These are phyloP conservation scores for Echinosophora koreensis DNA, from an alignment of 306 rosid genomes.

Conservation along the genomic window DNA sequence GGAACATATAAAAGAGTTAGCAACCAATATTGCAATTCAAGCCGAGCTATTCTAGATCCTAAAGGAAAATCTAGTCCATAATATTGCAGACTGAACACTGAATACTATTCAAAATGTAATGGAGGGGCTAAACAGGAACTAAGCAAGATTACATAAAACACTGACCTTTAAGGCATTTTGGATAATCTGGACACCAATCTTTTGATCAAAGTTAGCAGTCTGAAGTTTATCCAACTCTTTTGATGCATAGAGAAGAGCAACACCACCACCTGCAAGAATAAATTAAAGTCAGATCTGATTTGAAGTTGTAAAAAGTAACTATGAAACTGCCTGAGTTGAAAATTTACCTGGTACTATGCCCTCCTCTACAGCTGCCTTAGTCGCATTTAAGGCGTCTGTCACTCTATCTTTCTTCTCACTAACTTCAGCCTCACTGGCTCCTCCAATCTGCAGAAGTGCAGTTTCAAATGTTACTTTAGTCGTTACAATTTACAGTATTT, in stretches of 20 bases:
- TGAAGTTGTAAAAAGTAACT: background rate
- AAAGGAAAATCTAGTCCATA: background rate
- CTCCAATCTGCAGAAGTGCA: conserved; percentile 73
- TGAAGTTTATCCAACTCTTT: conserved; percentile 82
- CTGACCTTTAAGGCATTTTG: conserved; percentile 92
- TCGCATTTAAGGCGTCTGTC: conserved; percentile 94
- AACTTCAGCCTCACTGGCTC: conserved; percentile 99
- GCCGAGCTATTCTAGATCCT: background rate
- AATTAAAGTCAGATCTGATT: background rate
- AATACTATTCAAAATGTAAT: background rate
- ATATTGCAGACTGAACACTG: conserved; percentile 21
- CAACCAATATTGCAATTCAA: background rate
- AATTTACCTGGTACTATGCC: conserved; percentile 83
- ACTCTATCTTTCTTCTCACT: conserved; percentile 97
- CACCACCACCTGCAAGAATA: conserved; percentile 77
- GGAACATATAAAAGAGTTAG: background rate
- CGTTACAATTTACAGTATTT: background rate
- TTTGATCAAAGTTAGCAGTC: conserved; percentile 94
- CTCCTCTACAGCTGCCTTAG: conserved; percentile 98
- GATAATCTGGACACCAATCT: conserved; percentile 93
- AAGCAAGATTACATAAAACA: background rate
- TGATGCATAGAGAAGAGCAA: conserved; percentile 96
- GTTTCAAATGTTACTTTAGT: conserved; percentile 23
- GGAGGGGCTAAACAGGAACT: background rate
- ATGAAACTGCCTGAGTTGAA: background rate